Evolutionary conservation across 2,329 filamentous ascomycete species (phyloP).

Genomic region (Fusarium burgessii): DNA sequence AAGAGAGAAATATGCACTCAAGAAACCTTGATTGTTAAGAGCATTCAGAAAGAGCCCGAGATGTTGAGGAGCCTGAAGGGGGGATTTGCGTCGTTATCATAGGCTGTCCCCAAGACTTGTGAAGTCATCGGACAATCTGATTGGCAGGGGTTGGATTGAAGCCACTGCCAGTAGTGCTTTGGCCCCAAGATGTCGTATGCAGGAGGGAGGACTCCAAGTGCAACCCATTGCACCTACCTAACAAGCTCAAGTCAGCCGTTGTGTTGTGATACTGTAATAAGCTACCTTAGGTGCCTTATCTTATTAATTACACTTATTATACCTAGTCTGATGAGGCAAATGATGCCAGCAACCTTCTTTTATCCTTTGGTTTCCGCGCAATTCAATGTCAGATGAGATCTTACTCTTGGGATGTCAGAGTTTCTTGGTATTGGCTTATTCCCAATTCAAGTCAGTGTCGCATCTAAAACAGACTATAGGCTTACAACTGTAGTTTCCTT

Average conservation of each 20-base stretch:
- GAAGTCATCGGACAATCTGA: slow-evolving; percentile 31
- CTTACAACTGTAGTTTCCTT: background rate
- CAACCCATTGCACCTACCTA: background rate
- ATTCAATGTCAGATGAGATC: slow-evolving; percentile 1
- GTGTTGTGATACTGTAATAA: slow-evolving; percentile 4
- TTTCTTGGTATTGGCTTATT: background rate
- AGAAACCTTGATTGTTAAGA: slow-evolving; percentile 34
- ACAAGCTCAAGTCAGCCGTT: slow-evolving; percentile 14
- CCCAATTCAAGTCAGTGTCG: background rate
- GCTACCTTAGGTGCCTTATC: background rate
- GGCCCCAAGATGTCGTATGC: slow-evolving; percentile 2
- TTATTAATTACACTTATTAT: slow-evolving; percentile 2
- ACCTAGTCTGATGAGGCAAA: slow-evolving; percentile 8
- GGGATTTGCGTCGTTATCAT: slow-evolving; percentile 33
- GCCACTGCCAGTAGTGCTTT: slow-evolving; percentile 6
- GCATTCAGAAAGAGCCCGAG: slow-evolving; percentile 25
- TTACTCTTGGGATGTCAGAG: background rate
- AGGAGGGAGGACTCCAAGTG: slow-evolving; percentile 8
- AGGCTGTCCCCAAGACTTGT: slow-evolving; percentile 35
- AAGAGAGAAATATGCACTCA: slow-evolving; percentile 23
- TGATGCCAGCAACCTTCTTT: slow-evolving; percentile 12
- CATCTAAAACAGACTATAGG: background rate
- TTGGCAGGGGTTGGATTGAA: slow-evolving; percentile 20
- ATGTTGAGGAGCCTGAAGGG: slow-evolving; percentile 27
- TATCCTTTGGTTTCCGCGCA: background rate